Conservation (phyloP, 306 rosid species). For the Cicer pinnatifidum region DNA sequence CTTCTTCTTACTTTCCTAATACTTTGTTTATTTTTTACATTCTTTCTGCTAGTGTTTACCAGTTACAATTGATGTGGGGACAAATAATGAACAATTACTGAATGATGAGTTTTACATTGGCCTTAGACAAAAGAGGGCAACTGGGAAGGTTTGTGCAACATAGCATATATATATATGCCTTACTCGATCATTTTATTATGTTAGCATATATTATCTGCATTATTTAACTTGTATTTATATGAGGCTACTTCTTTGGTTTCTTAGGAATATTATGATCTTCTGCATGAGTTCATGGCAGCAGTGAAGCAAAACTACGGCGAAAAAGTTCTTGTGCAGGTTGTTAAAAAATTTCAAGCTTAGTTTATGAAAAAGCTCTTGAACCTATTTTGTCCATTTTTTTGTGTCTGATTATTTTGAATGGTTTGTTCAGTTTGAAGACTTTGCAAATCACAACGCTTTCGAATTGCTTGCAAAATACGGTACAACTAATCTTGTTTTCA, state of each 20-base stretch:
- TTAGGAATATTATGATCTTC: conserved; percentile 87
- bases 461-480: conserved; percentile 87
- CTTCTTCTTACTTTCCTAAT: not conserved
- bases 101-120: conserved; percentile 93
- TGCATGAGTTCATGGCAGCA: conserved; percentile 90
- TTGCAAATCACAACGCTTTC: conserved; percentile 99
- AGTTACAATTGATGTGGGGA: conserved; percentile 91
- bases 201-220: conserved; percentile 4
- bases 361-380: conserved; percentile 17
- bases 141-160: conserved; percentile 78
- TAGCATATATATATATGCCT: conserved; percentile 14
- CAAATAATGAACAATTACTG: conserved; percentile 87
- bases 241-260: conserved; percentile 43
- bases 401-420: conserved; percentile 44
- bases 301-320: conserved; percentile 98
- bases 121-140: conserved; percentile 87
- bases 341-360: conserved; percentile 36
- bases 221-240: conserved; percentile 29
- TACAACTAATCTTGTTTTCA: conserved; percentile 85
- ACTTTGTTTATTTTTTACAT: not conserved
- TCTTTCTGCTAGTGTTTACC: conserved; percentile 79
- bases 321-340: conserved; percentile 91
- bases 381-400: conserved; percentile 16
- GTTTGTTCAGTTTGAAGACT: conserved; percentile 86
- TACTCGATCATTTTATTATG: conserved; percentile 34